These are phyloP conservation scores for Stylosanthes scabra DNA, from an alignment of 331 rosid genomes.

Conservation along the genomic window DNA sequence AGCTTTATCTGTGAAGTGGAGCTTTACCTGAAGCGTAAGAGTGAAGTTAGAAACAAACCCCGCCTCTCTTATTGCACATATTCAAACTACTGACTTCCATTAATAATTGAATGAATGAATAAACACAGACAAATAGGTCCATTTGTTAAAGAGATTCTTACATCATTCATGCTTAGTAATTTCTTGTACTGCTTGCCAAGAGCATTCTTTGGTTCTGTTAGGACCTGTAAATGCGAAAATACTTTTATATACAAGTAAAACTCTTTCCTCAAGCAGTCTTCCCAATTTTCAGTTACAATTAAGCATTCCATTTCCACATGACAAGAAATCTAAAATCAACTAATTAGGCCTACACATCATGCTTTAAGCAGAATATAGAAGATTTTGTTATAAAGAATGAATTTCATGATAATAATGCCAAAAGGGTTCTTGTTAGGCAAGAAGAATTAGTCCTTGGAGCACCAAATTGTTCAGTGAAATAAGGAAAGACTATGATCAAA, in stretches of 20 bases:
- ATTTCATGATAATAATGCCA: constrained; percentile 20
- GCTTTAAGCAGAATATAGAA: constrained; percentile 13
- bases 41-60: constrained; percentile 17
- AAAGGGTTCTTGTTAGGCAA: constrained; percentile 11
- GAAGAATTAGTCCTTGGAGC: constrained; percentile 12
- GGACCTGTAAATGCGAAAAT: constrained; percentile 66
- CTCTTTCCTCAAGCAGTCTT: constrained; percentile 9
- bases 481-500: constrained; percentile 15
- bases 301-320: constrained; percentile 17
- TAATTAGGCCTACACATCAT: constrained; percentile 2
- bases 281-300: constrained; percentile 4
- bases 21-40: constrained; percentile 70
- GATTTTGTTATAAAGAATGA: neutral
- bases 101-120: constrained; percentile 1
- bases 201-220: constrained; percentile 91
- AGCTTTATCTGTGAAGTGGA: constrained; percentile 80
- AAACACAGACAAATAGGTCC: neutral
- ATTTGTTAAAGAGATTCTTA: constrained; percentile 50
- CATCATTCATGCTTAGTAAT: constrained; percentile 87
- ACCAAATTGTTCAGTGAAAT: constrained; percentile 12
- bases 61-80: neutral
- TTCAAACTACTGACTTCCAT: constrained; percentile 4
- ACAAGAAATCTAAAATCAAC: neutral
- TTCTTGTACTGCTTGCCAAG: constrained; percentile 97
- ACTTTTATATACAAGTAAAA: constrained; percentile 18